A percentile compares a stretch with the other conserved stretches of the same genome.
Conservation (phyloP, 805 yeast species). For the Ogataea zsoltii region DNA sequence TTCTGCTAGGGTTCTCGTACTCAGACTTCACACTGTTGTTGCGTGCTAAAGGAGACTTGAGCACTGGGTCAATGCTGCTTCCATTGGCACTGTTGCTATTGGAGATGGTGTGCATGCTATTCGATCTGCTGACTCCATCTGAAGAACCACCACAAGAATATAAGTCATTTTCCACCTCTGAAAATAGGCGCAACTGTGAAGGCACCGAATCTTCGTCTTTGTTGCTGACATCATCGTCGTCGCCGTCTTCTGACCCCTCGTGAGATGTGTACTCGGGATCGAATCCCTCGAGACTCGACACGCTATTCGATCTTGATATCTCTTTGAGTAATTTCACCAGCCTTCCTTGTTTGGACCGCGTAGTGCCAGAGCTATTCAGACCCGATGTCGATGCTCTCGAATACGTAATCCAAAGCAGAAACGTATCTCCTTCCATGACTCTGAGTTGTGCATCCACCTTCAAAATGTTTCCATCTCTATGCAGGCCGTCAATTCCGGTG, state of each 20-base stretch:
- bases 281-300: constrained; percentile 6
- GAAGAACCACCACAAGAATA: constrained; percentile 30
- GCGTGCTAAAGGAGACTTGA: background rate
- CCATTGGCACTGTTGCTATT: constrained; percentile 1
- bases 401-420: constrained; percentile 84
- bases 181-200: constrained; percentile 54
- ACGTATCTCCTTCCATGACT: constrained; percentile 57
- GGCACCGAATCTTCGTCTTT: constrained; percentile 36
- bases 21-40: constrained; percentile 2
- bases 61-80: background rate
- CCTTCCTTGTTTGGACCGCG: background rate
- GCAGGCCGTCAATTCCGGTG: constrained; percentile 67
- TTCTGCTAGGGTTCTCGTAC: background rate
- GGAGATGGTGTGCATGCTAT: constrained; percentile 22
- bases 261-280: background rate
- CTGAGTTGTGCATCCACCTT: constrained; percentile 80
- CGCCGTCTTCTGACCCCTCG: background rate
- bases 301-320: background rate
- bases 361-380: background rate
- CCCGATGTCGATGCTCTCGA: constrained; percentile 45
- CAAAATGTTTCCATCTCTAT: constrained; percentile 65
- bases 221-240: constrained; percentile 3
- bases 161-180: constrained; percentile 38
- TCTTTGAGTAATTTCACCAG: background rate
- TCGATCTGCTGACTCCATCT: constrained; percentile 29